These are phyloP conservation scores for Cyclostephanos tholiformis DNA, from an alignment of 108 stramenopile genomes.

Conservation along the genomic window DNA sequence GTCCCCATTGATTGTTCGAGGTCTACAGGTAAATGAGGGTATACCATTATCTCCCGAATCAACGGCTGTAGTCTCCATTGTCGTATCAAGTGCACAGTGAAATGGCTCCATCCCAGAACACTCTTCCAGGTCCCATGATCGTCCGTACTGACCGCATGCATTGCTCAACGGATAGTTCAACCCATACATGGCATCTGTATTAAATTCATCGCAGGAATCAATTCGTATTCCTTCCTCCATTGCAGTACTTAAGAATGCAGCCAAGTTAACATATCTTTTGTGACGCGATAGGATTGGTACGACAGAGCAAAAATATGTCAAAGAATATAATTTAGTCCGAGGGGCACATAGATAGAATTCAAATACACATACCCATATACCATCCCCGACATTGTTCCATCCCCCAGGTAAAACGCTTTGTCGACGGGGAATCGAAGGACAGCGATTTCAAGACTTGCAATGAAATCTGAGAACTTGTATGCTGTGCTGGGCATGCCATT, in stretches of 20 bases:
- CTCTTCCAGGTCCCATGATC: slow-evolving; percentile 21
- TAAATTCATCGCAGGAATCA: slow-evolving; percentile 40
- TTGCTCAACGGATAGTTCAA: slow-evolving; percentile 31
- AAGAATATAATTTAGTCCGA: background rate
- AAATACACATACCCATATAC: slow-evolving; percentile 20
- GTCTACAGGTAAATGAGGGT: slow-evolving; percentile 33
- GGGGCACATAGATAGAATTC: background rate
- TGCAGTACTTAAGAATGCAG: slow-evolving; percentile 32
- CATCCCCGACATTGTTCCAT: slow-evolving; percentile 16
- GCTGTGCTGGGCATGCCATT: slow-evolving; percentile 23
- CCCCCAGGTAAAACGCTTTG: slow-evolving; percentile 32
- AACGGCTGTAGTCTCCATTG: slow-evolving; percentile 33
- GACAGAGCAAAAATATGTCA: background rate
- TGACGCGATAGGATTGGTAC: background rate
- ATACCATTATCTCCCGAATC: slow-evolving; percentile 17
- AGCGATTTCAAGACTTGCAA: slow-evolving; percentile 22
- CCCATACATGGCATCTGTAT: slow-evolving; percentile 27
- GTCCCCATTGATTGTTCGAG: background rate
- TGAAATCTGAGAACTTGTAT: slow-evolving; percentile 25
- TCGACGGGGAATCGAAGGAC: slow-evolving; percentile 31
- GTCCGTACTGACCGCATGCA: slow-evolving; percentile 38
- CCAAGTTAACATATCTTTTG: slow-evolving; percentile 26
- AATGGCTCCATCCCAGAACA: slow-evolving; percentile 26
- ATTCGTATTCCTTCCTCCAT: slow-evolving; percentile 44
- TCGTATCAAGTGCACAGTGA: slow-evolving; percentile 16